A percentile compares a stretch with the other conserved stretches of the same genome.
These are phyloP conservation scores for Chalaropsis thielavioides DNA, from an alignment of 2,329 filamentous ascomycete species.

Conservation along the genomic window DNA sequence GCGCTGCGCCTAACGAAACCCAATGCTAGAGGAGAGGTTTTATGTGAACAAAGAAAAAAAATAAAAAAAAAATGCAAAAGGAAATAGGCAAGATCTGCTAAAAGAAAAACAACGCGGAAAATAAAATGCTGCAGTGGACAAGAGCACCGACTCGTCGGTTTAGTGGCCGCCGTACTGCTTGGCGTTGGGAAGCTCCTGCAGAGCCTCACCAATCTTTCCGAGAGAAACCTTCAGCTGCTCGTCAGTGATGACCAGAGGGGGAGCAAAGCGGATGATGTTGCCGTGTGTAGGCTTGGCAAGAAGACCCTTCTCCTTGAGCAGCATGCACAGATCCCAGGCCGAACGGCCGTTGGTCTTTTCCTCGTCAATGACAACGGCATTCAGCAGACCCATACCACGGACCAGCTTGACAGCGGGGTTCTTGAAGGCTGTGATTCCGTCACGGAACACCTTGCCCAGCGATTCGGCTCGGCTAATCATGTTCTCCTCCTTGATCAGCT, in stretches of 20 bases:
- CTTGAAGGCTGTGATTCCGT: conserved; percentile 59
- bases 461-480: conserved; percentile 70
- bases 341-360: conserved; percentile 67
- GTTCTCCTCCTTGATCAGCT: conserved; percentile 83
- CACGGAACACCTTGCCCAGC: conserved; percentile 70
- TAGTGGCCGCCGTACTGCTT: conserved; percentile 28
- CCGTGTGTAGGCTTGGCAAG: conserved; percentile 96
- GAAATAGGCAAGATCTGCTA: too few relatives aligned
- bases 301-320: conserved; percentile 89
- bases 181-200: conserved; percentile 62
- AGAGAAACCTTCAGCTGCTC: conserved; percentile 67
- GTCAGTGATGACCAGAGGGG: conserved; percentile 86
- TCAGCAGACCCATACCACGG: conserved; percentile 84
- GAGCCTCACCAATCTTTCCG: conserved; percentile 63
- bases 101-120: not conserved
- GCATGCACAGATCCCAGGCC: conserved; percentile 91
- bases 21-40: conserved; percentile 8
- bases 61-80: not conserved
- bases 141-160: conserved; percentile 4
- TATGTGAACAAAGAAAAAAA: not conserved
- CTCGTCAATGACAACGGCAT: conserved; percentile 94
- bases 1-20: conserved; percentile 1
- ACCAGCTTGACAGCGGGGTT: conserved; percentile 69
- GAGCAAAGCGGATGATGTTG: conserved; percentile 97
- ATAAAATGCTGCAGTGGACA: conserved; percentile 3